phyloP scores from a whole-genome alignment of 2,329 filamentous ascomycete genomes.

The Talaromyces sp. region DNA sequence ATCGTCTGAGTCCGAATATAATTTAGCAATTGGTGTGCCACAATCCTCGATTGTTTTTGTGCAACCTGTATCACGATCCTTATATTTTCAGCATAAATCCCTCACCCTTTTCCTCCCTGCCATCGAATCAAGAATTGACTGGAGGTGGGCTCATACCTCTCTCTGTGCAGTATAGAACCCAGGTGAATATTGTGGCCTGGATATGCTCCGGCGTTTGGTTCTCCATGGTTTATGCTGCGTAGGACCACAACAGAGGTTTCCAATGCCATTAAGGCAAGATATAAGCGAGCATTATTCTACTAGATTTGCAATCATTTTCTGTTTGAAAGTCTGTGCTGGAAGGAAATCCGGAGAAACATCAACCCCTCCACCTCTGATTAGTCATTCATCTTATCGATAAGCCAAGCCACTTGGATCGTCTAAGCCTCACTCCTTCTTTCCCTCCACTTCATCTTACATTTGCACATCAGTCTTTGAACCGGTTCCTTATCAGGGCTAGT shows the following conservation, averaged over 20 bases:
- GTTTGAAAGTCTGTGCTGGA: neutral
- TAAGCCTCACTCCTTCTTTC: neutral
- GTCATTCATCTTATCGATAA: constrained; percentile 1
- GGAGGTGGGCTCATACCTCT: neutral
- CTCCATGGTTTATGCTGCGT: neutral
- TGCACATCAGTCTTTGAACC: neutral
- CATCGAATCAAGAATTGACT: neutral
- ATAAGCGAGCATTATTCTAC: neutral
- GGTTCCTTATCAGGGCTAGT: neutral
- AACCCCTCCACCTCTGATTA: neutral
- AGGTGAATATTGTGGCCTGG: neutral
- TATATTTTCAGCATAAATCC: too few species aligned
- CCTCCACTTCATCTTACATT: neutral
- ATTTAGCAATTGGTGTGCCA: too few species aligned
- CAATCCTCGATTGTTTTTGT: too few species aligned
- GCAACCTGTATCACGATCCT: too few species aligned
- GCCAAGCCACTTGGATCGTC: neutral
- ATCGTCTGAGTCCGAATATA: too few species aligned
- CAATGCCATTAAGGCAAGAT: too few species aligned
- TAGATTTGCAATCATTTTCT: too few species aligned
- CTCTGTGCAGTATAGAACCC: neutral
- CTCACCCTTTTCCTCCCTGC: neutral
- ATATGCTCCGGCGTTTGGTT: neutral
- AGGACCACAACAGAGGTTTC: too few species aligned
- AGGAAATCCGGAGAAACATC: neutral